These are phyloP conservation scores for Murraya koenigii DNA, from an alignment of 345 rosid genomes.

Conservation along the genomic window DNA sequence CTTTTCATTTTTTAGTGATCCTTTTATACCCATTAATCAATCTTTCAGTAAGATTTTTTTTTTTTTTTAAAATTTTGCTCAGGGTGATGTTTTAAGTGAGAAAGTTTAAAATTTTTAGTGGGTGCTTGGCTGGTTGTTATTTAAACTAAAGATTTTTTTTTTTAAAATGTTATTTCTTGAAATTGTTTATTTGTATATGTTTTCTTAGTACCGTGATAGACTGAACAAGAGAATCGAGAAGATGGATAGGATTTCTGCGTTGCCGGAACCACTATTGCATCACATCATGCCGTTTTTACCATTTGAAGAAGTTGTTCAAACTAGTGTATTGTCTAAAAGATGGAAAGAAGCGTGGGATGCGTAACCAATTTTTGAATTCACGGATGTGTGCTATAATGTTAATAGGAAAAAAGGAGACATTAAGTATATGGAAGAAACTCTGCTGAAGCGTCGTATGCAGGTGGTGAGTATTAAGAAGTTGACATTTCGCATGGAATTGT, in stretches of 20 bases:
- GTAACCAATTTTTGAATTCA: background rate
- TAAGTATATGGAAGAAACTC: background rate
- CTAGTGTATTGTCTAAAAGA: background rate
- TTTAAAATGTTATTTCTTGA: background rate
- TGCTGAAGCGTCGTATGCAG: background rate
- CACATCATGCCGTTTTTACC: background rate
- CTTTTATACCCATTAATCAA: background rate
- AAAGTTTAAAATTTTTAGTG: background rate
- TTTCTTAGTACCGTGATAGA: too few species aligned
- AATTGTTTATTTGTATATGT: background rate
- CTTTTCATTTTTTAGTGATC: background rate
- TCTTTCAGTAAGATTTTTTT: background rate
- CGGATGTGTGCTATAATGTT: background rate
- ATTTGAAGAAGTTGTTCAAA: background rate
- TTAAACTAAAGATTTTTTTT: too few species aligned
- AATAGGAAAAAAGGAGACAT: background rate
- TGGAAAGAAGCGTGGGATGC: constrained; percentile 1
- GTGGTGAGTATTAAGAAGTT: background rate
- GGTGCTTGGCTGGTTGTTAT: background rate
- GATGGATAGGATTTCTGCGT: background rate
- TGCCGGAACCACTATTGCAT: constrained; percentile 7
- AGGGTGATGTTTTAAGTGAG: background rate
- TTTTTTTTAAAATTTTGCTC: background rate
- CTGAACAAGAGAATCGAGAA: background rate
- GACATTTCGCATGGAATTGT: background rate